Percentiles rank a stretch among this genome's conserved stretches.
Conservation (phyloP, 331 rosid species). For the Acacia pycnantha region DNA sequence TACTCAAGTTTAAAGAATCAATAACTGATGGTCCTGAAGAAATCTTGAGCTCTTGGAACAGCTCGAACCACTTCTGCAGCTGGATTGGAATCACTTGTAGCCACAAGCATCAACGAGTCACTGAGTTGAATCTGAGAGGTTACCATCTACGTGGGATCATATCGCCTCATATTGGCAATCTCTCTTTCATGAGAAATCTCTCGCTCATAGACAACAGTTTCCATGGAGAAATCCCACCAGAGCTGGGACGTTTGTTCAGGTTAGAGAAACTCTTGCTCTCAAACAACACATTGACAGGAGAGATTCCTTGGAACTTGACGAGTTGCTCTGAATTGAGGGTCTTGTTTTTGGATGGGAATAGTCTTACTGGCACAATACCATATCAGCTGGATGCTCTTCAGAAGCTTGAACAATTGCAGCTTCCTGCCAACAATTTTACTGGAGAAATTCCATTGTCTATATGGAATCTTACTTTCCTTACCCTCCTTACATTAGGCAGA, state of each 20-base stretch:
- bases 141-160: too few relatives aligned
- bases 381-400: not conserved
- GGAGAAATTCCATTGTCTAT: not conserved
- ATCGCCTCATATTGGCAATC: too few relatives aligned
- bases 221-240: slow-evolving; percentile 1
- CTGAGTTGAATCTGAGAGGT: too few relatives aligned
- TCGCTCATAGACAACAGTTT: not conserved
- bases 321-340: not conserved
- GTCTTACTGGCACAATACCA: not conserved
- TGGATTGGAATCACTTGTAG: too few relatives aligned
- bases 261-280: not conserved
- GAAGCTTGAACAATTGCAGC: not conserved
- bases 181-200: too few relatives aligned
- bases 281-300: not conserved
- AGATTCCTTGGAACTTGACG: not conserved
- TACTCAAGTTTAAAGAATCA: not conserved
- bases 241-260: not conserved
- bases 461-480: not conserved
- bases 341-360: not conserved
- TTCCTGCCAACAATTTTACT: not conserved
- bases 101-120: too few relatives aligned
- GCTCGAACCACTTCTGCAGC: too few relatives aligned
- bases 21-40: too few relatives aligned
- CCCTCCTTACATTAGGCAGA: fast-evolving
- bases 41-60: too few relatives aligned